A percentile compares a stretch with the other conserved stretches of the same genome.
These are phyloP conservation scores for Sphaerobolus stellatus DNA, from an alignment of 1,284 basidiomycete species.

Conservation along the genomic window DNA sequence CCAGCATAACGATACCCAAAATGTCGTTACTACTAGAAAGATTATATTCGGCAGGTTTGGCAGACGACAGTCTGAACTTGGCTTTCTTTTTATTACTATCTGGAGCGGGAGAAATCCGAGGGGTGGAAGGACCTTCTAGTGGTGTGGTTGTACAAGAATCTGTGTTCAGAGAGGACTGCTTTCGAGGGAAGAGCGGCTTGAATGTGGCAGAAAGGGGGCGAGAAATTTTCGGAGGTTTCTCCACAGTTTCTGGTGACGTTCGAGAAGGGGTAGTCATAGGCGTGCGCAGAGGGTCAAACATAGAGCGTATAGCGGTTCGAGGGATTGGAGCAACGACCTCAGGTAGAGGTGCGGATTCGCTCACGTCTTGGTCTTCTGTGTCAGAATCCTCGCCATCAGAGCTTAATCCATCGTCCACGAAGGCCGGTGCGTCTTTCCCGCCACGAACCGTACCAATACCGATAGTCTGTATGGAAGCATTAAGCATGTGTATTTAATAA, in stretches of 20 bases:
- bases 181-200: conserved; percentile 7
- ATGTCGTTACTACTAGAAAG: conserved; percentile 76
- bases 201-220: conserved; percentile 3
- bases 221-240: conserved; percentile 1
- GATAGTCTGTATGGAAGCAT: conserved; percentile 59
- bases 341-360: conserved; percentile 5
- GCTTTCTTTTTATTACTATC: conserved; percentile 23
- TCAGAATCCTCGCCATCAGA: conserved; percentile 52
- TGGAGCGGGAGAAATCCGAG: conserved; percentile 15
- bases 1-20: conserved; percentile 90
- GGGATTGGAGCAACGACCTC: conserved; percentile 11
- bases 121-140: conserved; percentile 9
- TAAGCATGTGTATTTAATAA: conserved; percentile 1
- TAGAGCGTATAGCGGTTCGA: not conserved
- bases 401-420: conserved; percentile 73
- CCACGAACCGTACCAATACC: conserved; percentile 85
- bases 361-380: conserved; percentile 35
- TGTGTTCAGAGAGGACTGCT: conserved; percentile 3
- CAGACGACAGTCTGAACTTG: conserved; percentile 27
- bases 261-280: conserved; percentile 20
- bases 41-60: conserved; percentile 51
- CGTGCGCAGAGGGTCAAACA: conserved; percentile 27
- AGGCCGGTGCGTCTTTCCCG: conserved; percentile 53
- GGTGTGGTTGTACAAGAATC: not conserved
- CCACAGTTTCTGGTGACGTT: conserved; percentile 11